A percentile compares a stretch with the other conserved stretches of the same genome.
These are phyloP conservation scores for Lentinus brumalis DNA, from an alignment of 768 basidiomycete species.

Conservation along the genomic window DNA sequence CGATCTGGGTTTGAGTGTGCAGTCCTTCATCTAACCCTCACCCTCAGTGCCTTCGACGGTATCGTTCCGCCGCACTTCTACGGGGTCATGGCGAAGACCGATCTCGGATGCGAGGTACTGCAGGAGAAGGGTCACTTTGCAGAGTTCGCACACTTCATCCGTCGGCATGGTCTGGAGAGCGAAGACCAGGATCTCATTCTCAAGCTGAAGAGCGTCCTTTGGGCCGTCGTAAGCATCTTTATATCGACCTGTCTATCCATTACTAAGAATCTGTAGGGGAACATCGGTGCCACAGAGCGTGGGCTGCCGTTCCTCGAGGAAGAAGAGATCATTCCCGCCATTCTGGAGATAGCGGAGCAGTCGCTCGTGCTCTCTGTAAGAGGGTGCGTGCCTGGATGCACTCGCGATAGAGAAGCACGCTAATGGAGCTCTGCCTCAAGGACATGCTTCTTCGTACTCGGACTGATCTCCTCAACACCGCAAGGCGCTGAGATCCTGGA, in stretches of 20 bases:
- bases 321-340: constrained; percentile 88
- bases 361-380: constrained; percentile 88
- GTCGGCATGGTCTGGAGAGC: constrained; percentile 82
- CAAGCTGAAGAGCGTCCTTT: constrained; percentile 92
- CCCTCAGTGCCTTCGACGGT: constrained; percentile 71
- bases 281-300: constrained; percentile 86
- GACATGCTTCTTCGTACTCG: constrained; percentile 95
- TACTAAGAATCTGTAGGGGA: constrained; percentile 59
- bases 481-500: constrained; percentile 93
- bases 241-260: neutral
- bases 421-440: constrained; percentile 41
- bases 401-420: neutral
- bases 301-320: constrained; percentile 96
- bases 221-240: constrained; percentile 81
- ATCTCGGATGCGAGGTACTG: constrained; percentile 89
- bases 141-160: constrained; percentile 89
- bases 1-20: neutral
- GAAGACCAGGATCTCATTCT: constrained; percentile 82
- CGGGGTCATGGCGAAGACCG: constrained; percentile 96
- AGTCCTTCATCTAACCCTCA: constrained; percentile 3
- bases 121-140: constrained; percentile 89
- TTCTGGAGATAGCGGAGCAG: constrained; percentile 88
- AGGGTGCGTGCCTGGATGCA: constrained; percentile 62
- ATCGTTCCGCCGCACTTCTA: constrained; percentile 95
- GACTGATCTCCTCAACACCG: constrained; percentile 86